Evolutionary conservation across 257 asterid genomes (phyloP).

Genomic region (Gentiana straminea): DNA sequence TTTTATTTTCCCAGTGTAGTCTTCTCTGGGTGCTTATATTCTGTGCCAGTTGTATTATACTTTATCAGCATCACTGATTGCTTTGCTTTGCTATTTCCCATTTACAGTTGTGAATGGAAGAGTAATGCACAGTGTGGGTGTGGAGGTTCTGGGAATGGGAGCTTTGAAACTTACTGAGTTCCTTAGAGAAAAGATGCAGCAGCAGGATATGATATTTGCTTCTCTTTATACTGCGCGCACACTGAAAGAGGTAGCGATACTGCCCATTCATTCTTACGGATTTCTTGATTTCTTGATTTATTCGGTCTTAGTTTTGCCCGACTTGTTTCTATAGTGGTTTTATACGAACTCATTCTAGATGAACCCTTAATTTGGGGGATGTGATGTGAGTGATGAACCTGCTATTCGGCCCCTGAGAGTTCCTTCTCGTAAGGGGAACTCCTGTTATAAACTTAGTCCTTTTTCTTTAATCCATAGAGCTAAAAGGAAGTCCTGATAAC

Average conservation of each 20-base stretch:
- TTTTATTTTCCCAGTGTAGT: too few species aligned
- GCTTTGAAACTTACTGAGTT: constrained; percentile 87
- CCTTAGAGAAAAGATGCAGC: constrained; percentile 80
- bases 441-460: too few species aligned
- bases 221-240: constrained; percentile 91
- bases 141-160: constrained; percentile 77
- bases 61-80: too few species aligned
- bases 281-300: background rate
- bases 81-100: constrained; percentile 1
- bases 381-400: too few species aligned
- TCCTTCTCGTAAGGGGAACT: too few species aligned
- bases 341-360: too few species aligned
- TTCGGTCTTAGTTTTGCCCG: constrained; percentile 3
- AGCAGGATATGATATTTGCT: constrained; percentile 52
- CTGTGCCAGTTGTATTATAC: too few species aligned
- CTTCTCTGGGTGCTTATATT: too few species aligned
- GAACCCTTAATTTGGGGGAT: too few species aligned
- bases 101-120: constrained; percentile 67
- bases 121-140: constrained; percentile 83
- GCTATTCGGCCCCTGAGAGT: too few species aligned
- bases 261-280: background rate
- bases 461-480: too few species aligned
- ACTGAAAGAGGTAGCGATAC: constrained; percentile 61
- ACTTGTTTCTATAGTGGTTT: background rate
- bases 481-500: too few species aligned